Conservation (phyloP, 176 grass and related monocot species). For the Musa beccarii region DNA sequence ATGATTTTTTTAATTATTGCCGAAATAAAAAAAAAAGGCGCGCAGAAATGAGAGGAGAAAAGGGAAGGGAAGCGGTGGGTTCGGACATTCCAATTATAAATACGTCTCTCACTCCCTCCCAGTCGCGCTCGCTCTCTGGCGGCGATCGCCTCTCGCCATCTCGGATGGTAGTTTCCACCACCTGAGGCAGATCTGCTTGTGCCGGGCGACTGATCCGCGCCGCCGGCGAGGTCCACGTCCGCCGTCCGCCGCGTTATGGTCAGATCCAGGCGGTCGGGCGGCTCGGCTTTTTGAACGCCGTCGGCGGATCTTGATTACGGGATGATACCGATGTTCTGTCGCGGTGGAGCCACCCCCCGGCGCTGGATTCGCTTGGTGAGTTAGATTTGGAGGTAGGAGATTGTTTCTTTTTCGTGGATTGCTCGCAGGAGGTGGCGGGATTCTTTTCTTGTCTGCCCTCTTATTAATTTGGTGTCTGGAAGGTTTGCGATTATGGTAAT, state of each 20-base stretch:
- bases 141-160: slow-evolving; percentile 24
- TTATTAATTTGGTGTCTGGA: not conserved
- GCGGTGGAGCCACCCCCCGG: not conserved
- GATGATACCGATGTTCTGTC: too few relatives aligned
- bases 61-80: too few relatives aligned
- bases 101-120: not conserved
- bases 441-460: not conserved
- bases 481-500: not conserved
- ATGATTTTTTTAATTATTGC: too few relatives aligned
- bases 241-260: not conserved
- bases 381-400: not conserved
- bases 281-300: not conserved
- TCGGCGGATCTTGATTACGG: not conserved
- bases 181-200: slow-evolving; percentile 2
- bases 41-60: too few relatives aligned
- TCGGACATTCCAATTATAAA: too few relatives aligned
- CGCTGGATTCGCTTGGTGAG: not conserved
- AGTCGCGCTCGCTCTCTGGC: slow-evolving; percentile 15
- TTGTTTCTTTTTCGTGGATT: not conserved
- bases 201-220: slow-evolving; percentile 14
- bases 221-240: slow-evolving; percentile 20
- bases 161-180: slow-evolving; percentile 50
- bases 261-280: not conserved
- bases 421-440: not conserved
- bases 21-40: too few relatives aligned